Evolutionary conservation across 257 asterid species (phyloP).

Genomic region (Salvia miltiorrhiza): DNA sequence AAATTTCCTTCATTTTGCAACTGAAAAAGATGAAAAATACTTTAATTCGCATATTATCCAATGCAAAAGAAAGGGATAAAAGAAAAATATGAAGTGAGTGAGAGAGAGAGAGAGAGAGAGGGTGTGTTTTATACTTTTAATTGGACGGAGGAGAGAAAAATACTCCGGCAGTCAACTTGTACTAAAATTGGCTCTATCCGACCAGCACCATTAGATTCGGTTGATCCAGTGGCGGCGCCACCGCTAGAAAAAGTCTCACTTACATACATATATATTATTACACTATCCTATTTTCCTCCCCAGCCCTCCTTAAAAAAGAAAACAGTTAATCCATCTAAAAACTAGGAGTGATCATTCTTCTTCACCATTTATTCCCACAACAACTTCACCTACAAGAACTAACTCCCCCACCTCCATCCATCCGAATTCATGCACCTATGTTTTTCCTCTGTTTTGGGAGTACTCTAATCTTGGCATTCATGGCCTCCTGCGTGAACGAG

Average conservation of each 20-base stretch:
- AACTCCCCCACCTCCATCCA: constrained; percentile 12
- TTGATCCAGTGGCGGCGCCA: constrained; percentile 45
- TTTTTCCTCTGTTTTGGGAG: neutral
- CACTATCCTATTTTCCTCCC: constrained; percentile 53
- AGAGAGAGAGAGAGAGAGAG: too few species aligned
- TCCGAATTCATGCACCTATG: neutral
- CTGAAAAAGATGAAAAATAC: too few species aligned
- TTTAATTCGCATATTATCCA: too few species aligned
- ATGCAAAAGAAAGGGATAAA: too few species aligned
- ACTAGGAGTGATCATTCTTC: constrained; percentile 45
- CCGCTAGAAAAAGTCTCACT: constrained; percentile 46
- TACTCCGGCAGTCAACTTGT: constrained; percentile 47
- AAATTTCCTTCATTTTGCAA: too few species aligned
- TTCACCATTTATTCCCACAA: constrained; percentile 50
- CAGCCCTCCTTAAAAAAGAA: constrained; percentile 41
- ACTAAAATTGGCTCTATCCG: neutral
- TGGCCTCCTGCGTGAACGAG: constrained; percentile 47
- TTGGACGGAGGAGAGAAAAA: constrained; percentile 54
- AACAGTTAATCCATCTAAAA: constrained; percentile 53
- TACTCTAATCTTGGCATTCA: neutral
- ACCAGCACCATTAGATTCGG: constrained; percentile 22
- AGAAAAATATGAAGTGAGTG: neutral
- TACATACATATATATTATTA: too few species aligned
- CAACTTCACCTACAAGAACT: constrained; percentile 53
- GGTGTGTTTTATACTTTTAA: constrained; percentile 12